A percentile compares a stretch with the other conserved stretches of the same genome.
These are phyloP conservation scores for Boletus huronensis DNA, from an alignment of 768 basidiomycete species.

Conservation along the genomic window DNA sequence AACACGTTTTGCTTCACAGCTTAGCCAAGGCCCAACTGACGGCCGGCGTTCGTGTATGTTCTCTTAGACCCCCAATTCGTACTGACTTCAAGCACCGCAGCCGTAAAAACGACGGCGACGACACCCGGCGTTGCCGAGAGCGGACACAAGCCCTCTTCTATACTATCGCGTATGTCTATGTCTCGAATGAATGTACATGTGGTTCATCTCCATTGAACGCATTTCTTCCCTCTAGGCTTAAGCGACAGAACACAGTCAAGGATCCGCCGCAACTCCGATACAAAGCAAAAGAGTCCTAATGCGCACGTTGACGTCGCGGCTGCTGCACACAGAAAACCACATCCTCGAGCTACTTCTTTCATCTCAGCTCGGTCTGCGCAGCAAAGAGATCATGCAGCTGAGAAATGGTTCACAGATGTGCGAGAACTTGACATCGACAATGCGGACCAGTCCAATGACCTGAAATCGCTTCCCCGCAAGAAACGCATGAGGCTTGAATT, in stretches of 20 bases:
- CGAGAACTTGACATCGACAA: constrained; percentile 17
- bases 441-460: background rate
- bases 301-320: background rate
- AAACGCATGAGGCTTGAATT: background rate
- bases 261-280: constrained; percentile 1
- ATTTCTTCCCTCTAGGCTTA: constrained; percentile 12
- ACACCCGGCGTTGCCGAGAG: background rate
- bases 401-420: constrained; percentile 24
- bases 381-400: constrained; percentile 19
- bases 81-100: constrained; percentile 9
- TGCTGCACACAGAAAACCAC: background rate
- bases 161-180: constrained; percentile 27
- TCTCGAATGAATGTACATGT: background rate
- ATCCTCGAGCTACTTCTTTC: constrained; percentile 17
- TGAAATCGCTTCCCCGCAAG: background rate
- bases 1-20: constrained; percentile 7
- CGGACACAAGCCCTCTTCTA: background rate
- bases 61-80: background rate
- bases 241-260: constrained; percentile 9
- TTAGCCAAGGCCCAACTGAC: background rate
- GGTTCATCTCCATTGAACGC: background rate
- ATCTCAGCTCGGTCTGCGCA: constrained; percentile 21
- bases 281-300: background rate
- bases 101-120: background rate
- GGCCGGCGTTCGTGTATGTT: background rate